Base-by-base conservation (phyloP, 108 stramenopile genomes). In the Conticribra guillardii region DNA sequence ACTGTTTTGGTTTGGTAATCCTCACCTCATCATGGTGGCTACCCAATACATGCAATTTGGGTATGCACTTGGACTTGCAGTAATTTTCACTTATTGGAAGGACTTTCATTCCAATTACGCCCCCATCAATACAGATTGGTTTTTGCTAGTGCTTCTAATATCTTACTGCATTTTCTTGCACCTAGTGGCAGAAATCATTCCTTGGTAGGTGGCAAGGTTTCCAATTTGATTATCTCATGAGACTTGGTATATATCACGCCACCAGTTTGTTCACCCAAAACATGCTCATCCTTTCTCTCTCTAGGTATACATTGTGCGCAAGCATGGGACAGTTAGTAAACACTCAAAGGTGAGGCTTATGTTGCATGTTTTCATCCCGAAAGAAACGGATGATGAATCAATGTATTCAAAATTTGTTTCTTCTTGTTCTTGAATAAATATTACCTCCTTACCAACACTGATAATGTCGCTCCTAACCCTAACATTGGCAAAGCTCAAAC, bases 1-100 rank as follows among this genome's bases (percentile, higher is more conserved):
- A 41, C 73, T 93, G 0, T 96, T 96, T 61, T 96, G 90, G 91
- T 77, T 78, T 63, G 55, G 80, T n/a, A 80, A 81, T 58, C 95
- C 95, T 15, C 53, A 74, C 2, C 52, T 85, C 8, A 87, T 96
- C 16, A 88, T 91, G 64, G 65, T 78, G 4, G 29, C 82, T 18
- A 83, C 88, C 45, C 95, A 96, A 56, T 90, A 85, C 47, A 74
- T 79, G 77, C 88, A 92, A 47, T 93, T 96, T 76, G 92, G 89
- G 22, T 96, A 87, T 63, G 90, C 95, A n/a, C 62, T 93, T 19
- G 84, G 79, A n/a, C 66, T 93, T 34, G 61, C 88, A 4, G 64
- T 87, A 37, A 73, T 93, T 28, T 73, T 92, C 24, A 85, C 91
- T 29, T 93, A 80, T 53, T 54, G 46, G 29, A 41, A 79, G 34